Base-by-base conservation (phyloP, 192 early-diverging fungal genomes). In the Gigaspora rosea region DNA sequence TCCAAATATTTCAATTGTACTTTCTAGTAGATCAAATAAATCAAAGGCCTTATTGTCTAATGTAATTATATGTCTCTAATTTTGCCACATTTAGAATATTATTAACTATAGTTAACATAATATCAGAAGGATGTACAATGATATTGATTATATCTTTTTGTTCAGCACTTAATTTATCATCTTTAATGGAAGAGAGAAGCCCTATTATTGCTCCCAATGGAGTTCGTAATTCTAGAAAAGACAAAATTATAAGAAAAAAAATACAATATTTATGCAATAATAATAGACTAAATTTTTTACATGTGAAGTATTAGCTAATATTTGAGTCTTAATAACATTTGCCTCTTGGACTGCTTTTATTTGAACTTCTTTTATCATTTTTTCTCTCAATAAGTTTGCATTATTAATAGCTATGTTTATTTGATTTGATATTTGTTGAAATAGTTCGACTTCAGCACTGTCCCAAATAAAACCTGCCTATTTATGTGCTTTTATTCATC, bases 11-110 rank as follows among this genome's bases (percentile, higher is more conserved):
- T 82, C 71, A 1, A 87, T 80, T 0, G 80, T 78, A 61, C 87
- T 78, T 54, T 79, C 79, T 20, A 87, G 57, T 0, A 78, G 76
- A 33, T 86, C 84, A 18, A 78, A 62, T 15, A 88, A 59, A 65
- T 76, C 84, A 22, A 81, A 78, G n/a, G 85, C 85, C 47, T 82
- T 82, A 69, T 87, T 84, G 49, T 83, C 78, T 32, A 88, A 62
- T 1, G 80, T 79, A 66, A 84, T 81, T 80, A 66, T 80, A 75
- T 8, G 83, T 79, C 33, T 84, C 83, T 32, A 84, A 57, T 62
- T 82, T 84, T 32, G 80, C 83, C 16, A 80, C 80, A 56, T 84
- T 80, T 7, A 84, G 50, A 8, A 84, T 66, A 57, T 84, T 80
- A 33, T 84, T 84, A 50, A 84, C 80, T 8, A 84, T 79, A n/a